phyloP scores from a whole-genome alignment of 2,329 filamentous ascomycete species.

The Fusarium burgessii region DNA sequence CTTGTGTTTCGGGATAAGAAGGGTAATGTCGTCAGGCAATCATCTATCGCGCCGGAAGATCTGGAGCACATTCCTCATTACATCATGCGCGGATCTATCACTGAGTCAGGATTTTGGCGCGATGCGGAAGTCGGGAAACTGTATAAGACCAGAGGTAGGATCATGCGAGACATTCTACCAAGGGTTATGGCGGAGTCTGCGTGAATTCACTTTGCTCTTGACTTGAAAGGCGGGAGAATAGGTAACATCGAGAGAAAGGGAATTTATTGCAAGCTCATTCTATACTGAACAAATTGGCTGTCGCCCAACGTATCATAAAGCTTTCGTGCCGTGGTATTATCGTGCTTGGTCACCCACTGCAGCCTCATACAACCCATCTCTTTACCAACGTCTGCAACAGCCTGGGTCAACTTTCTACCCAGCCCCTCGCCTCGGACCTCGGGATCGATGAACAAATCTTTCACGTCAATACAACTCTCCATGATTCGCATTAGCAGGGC shows the following conservation, averaged over 20 bases:
- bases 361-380: slow-evolving; percentile 25
- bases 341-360: slow-evolving; percentile 36
- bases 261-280: slow-evolving; percentile 15
- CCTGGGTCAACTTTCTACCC: slow-evolving; percentile 22
- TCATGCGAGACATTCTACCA: background rate
- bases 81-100: background rate
- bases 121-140: background rate
- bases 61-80: background rate
- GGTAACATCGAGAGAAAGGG: no score
- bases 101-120: background rate
- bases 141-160: background rate
- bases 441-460: slow-evolving; percentile 26
- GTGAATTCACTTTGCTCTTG: accelerated
- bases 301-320: slow-evolving; percentile 34
- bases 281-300: slow-evolving; percentile 30
- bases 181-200: accelerated
- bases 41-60: accelerated
- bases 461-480: background rate
- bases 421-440: slow-evolving; percentile 8
- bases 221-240: no score
- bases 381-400: slow-evolving; percentile 24
- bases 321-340: slow-evolving; percentile 17
- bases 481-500: accelerated
- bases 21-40: background rate
- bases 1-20: background rate